Percentiles rank a stretch among this genome's conserved stretches.
phyloP scores from a whole-genome alignment of 108 stramenopile species.

The Heterococcus sp. region DNA sequence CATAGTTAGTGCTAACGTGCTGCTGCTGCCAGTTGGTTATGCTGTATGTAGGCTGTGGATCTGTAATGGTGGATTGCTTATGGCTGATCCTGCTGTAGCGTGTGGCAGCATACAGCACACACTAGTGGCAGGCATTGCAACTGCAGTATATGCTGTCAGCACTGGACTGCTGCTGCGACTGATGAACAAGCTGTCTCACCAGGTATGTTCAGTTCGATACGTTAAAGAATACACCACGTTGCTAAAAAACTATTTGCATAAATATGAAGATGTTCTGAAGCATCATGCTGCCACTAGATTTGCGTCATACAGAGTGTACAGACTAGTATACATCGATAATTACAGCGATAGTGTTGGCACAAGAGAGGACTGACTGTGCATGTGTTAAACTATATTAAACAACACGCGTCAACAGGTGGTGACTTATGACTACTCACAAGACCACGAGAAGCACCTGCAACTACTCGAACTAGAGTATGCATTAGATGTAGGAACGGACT shows the following conservation, averaged over 20 bases:
- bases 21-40: slow-evolving; percentile 18
- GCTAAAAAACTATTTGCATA: neutral
- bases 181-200: neutral
- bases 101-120: slow-evolving; percentile 5
- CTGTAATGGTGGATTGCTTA: slow-evolving; percentile 14
- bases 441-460: neutral
- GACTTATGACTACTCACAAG: neutral
- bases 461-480: neutral
- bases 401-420: neutral
- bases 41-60: slow-evolving; percentile 12
- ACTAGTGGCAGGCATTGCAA: slow-evolving; percentile 4
- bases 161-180: neutral
- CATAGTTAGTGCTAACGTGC: slow-evolving; percentile 11
- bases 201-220: neutral
- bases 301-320: neutral
- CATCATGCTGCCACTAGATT: neutral
- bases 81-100: slow-evolving; percentile 2
- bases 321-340: neutral
- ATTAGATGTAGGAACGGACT: slow-evolving; percentile 26
- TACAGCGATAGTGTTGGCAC: too few relatives aligned
- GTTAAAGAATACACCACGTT: neutral
- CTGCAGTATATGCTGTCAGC: neutral
- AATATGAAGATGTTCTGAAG: neutral
- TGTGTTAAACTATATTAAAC: neutral
- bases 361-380: too few relatives aligned